Conservation (phyloP, 2,329 filamentous ascomycete species). For the Exophiala lecanii-corni region DNA sequence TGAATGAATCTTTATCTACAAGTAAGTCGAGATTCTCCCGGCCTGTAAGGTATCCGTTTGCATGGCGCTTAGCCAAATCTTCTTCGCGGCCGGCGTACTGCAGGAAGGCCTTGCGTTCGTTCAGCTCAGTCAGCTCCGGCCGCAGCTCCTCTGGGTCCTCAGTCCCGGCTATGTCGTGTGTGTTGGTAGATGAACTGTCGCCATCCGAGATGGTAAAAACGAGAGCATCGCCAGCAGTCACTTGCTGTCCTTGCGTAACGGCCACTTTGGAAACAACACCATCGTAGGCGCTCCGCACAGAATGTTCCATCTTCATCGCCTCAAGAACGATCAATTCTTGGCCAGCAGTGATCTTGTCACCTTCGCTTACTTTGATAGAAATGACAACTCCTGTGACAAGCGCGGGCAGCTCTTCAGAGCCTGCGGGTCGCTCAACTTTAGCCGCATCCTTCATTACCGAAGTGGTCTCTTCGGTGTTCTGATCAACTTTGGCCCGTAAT, state of each 20-base stretch:
- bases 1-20: slow-evolving; percentile 19
- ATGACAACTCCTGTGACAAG: slow-evolving; percentile 17
- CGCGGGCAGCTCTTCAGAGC: slow-evolving; percentile 18
- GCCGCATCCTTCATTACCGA: slow-evolving; percentile 8
- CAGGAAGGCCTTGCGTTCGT: slow-evolving; percentile 19
- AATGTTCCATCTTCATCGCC: slow-evolving; percentile 23
- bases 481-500: slow-evolving; percentile 12
- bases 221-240: slow-evolving; percentile 19
- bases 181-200: slow-evolving; percentile 15
- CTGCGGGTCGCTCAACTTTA: slow-evolving; percentile 20
- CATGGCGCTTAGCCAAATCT: slow-evolving; percentile 20
- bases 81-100: slow-evolving; percentile 17
- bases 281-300: slow-evolving; percentile 17
- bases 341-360: slow-evolving; percentile 21
- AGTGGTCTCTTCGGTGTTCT: slow-evolving; percentile 12
- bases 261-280: slow-evolving; percentile 19
- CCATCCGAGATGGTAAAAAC: slow-evolving; percentile 16
- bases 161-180: slow-evolving; percentile 12
- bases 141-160: slow-evolving; percentile 18
- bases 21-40: slow-evolving; percentile 21
- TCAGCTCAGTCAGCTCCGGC: slow-evolving; percentile 20
- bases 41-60: slow-evolving; percentile 21
- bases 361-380: slow-evolving; percentile 18
- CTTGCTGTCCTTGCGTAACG: slow-evolving; percentile 20
- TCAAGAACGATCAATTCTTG: slow-evolving; percentile 21